Evolutionary conservation across 139 green algal species (phyloP), one percentile per base, ranked within the genome.

Genomic region (Spirogloea muscicola): DNA sequence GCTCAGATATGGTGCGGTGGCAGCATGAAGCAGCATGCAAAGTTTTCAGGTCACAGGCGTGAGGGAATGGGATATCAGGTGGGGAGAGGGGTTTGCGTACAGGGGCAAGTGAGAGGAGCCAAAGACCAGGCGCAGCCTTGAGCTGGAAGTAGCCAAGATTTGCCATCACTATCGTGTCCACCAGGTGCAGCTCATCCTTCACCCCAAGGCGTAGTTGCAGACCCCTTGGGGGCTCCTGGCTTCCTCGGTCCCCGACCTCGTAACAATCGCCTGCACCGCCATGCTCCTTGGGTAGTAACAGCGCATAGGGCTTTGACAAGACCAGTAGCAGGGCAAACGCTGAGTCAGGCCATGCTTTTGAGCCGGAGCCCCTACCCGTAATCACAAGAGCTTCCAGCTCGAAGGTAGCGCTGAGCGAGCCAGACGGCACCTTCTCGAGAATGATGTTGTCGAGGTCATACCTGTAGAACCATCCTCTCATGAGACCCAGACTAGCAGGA

Each of bases 61-160:
- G n/a, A n/a, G n/a, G n/a, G n/a, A n/a, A n/a, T n/a, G n/a, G n/a
- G n/a, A n/a, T n/a, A n/a, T n/a, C n/a, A n/a, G n/a, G n/a, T n/a
- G n/a, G n/a, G n/a, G n/a, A n/a, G n/a, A n/a, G n/a, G n/a, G n/a
- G n/a, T n/a, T n/a, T n/a, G n/a, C n/a, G 83, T 98, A 90, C 89
- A 27, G 87, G 86, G 6, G 89, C 90, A 38, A 93, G 85, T 38
- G 70, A 55, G 58, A 93, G 65, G 2, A 75, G 44, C 85, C 88
- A 96, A 39, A 88, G 59, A 3, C 90, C 90, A n/a, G 90, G 90
- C 9, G 51, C 44, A 0, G 88, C 82, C 83, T 97, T 95, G 31
- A 98, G 88, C 86, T 99, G 94, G 80, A 98, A 99, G 87, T 99
- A 99, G 33, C 94, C 94, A 58, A 98, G 83, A 84, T 97, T 98